Evolutionary conservation across 208 protist species (phyloP).

Genomic region (Acanthamoeba healyi): DNA sequence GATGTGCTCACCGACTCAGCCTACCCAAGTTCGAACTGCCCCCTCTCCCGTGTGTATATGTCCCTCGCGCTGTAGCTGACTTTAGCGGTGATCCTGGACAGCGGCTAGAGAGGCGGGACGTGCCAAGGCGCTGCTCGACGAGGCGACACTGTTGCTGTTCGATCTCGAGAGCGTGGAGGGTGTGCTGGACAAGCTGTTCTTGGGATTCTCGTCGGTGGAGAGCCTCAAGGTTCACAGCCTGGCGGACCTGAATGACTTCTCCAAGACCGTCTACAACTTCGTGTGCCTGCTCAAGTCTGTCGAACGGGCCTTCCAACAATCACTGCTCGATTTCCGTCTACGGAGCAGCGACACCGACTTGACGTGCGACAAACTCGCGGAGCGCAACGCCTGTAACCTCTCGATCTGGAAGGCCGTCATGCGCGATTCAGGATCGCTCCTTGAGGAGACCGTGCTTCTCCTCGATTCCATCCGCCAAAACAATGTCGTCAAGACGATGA

Average conservation of each 20-base stretch:
- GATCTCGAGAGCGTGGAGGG: constrained; percentile 9
- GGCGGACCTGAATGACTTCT: constrained; percentile 42
- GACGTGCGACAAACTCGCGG: not conserved
- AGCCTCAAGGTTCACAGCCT: not conserved
- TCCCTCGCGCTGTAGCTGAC: not conserved
- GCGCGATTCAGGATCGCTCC: not conserved
- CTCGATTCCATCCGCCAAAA: constrained; percentile 43
- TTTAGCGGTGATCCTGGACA: not conserved
- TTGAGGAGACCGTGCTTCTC: constrained; percentile 14
- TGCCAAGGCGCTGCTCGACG: not conserved
- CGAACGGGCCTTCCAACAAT: not conserved
- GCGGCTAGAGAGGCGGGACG: not conserved
- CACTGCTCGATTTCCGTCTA: not conserved
- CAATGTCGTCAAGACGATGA: constrained; percentile 18
- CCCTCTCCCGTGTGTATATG: not conserved
- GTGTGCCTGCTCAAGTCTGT: constrained; percentile 31
- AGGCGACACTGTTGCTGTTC: not conserved
- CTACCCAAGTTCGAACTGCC: not conserved
- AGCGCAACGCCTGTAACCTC: constrained; percentile 44
- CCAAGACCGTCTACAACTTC: constrained; percentile 13
- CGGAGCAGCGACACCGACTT: not conserved
- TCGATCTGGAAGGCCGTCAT: constrained; percentile 12
- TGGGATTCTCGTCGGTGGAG: constrained; percentile 8
- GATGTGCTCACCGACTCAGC: not conserved
- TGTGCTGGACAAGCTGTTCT: constrained; percentile 24